phyloP scores from a whole-genome alignment of 2,329 filamentous ascomycete species.

The Dichotomopilus funicola region DNA sequence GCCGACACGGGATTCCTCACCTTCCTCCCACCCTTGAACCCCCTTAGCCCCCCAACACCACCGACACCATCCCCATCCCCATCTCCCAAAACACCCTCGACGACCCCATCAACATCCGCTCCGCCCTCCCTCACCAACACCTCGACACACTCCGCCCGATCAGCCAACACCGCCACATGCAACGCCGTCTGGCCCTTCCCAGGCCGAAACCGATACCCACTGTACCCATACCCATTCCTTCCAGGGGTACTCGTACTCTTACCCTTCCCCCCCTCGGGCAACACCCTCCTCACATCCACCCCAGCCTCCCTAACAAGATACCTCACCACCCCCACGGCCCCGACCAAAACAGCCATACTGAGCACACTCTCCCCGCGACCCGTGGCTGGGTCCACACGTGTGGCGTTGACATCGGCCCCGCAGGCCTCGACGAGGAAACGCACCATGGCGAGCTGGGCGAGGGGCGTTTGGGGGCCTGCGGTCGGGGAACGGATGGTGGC shows the following conservation, averaged over 20 bases:
- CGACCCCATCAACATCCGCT: conserved; percentile 13
- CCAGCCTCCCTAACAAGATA: conserved; percentile 14
- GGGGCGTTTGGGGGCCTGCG: too few relatives aligned
- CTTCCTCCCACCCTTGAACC: not conserved
- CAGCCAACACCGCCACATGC: conserved; percentile 19
- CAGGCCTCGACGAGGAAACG: conserved; percentile 18
- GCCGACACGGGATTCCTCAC: conserved; percentile 10
- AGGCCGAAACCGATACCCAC: not conserved
- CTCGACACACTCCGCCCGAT: conserved; percentile 6
- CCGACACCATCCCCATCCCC: not conserved
- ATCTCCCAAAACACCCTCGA: conserved; percentile 3
- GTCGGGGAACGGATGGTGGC: conserved; percentile 11
- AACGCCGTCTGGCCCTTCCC: conserved; percentile 17
- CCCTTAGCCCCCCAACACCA: not conserved
- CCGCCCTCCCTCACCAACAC: conserved; percentile 15
- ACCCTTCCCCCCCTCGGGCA: not conserved
- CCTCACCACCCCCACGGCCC: conserved; percentile 8
- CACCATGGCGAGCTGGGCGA: conserved; percentile 18
- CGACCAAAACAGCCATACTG: conserved; percentile 9
- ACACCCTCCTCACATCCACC: conserved; percentile 8
- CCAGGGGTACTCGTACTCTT: not conserved
- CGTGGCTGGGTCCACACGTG: not conserved
- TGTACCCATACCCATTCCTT: not conserved
- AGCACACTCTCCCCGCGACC: conserved; percentile 10
- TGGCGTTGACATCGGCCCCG: conserved; percentile 18